Conservation (phyloP, 768 basidiomycete genomes). For the Kwoniella dejecticola region DNA sequence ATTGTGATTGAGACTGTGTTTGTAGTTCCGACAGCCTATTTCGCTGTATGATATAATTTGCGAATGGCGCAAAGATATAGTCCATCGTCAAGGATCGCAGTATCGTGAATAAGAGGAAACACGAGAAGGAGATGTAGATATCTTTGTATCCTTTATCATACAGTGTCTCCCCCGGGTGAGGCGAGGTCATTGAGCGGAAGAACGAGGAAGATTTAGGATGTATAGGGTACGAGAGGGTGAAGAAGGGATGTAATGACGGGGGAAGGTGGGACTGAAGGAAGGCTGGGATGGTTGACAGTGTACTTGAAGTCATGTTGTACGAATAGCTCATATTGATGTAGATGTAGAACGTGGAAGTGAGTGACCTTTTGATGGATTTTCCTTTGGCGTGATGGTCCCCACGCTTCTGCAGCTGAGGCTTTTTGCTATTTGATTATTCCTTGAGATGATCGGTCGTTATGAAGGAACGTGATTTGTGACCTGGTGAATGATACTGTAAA, state of each 20-base stretch:
- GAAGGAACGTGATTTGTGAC: too few species aligned
- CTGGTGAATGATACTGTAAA: too few species aligned
- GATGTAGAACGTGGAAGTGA: not conserved
- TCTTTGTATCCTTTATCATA: constrained; percentile 74
- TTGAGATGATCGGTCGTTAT: too few species aligned
- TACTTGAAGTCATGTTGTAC: constrained; percentile 33
- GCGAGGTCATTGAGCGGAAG: constrained; percentile 7
- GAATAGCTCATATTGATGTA: constrained; percentile 22
- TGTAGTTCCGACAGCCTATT: not conserved
- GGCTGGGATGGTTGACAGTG: constrained; percentile 10
- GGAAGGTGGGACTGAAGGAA: constrained; percentile 29
- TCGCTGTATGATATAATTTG: constrained; percentile 67
- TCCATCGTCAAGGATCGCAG: constrained; percentile 77
- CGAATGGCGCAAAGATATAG: constrained; percentile 76
- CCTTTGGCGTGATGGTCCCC: too few species aligned
- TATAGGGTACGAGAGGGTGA: constrained; percentile 41
- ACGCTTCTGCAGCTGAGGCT: too few species aligned
- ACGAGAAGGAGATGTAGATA: constrained; percentile 74
- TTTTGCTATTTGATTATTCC: too few species aligned
- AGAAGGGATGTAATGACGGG: constrained; percentile 35
- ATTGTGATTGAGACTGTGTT: not conserved
- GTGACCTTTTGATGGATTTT: not conserved
- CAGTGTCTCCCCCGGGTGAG: constrained; percentile 56
- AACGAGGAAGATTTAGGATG: constrained; percentile 1
- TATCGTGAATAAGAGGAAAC: constrained; percentile 82